These are phyloP conservation scores for Drechslera avenae DNA, from an alignment of 2,329 filamentous ascomycete genomes.

Conservation along the genomic window DNA sequence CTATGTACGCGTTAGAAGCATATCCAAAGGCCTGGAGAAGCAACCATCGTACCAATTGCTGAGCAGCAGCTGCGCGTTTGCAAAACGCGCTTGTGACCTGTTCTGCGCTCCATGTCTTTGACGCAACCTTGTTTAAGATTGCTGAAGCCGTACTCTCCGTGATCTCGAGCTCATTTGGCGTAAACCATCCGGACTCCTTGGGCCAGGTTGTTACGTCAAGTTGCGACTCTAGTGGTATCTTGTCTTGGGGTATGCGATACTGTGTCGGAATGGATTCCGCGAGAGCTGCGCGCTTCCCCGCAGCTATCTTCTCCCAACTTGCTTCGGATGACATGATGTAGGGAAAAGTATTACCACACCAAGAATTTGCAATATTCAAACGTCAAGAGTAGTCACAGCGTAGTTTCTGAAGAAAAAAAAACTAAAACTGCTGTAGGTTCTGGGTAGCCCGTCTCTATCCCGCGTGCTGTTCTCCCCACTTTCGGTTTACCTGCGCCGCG, in stretches of 20 bases:
- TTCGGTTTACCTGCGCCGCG: slow-evolving; percentile 22
- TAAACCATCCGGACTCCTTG: slow-evolving; percentile 64
- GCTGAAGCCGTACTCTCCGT: slow-evolving; percentile 51
- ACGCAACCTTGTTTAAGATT: slow-evolving; percentile 50
- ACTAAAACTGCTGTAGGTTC: not conserved
- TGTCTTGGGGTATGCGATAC: slow-evolving; percentile 60
- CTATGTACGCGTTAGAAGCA: slow-evolving; percentile 36
- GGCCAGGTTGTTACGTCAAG: slow-evolving; percentile 64
- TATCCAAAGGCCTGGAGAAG: not conserved
- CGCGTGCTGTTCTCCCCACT: slow-evolving; percentile 27
- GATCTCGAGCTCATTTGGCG: slow-evolving; percentile 56
- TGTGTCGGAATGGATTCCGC: slow-evolving; percentile 61
- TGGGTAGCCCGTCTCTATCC: slow-evolving; percentile 7
- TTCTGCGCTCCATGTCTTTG: slow-evolving; percentile 56
- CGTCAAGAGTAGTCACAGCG: no score
- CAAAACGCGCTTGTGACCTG: slow-evolving; percentile 60
- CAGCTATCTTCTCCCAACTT: slow-evolving; percentile 54
- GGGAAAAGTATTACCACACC: not conserved
- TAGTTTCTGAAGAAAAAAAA: not conserved
- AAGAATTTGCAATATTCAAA: not conserved
- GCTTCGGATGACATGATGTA: slow-evolving; percentile 7
- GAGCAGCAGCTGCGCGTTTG: slow-evolving; percentile 60
- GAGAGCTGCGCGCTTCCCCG: slow-evolving; percentile 52
- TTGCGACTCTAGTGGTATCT: slow-evolving; percentile 60
- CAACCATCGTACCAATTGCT: slow-evolving; percentile 55